Evolutionary conservation across 108 stramenopile species (phyloP).

Genomic region (Aureococcus anophagefferens): DNA sequence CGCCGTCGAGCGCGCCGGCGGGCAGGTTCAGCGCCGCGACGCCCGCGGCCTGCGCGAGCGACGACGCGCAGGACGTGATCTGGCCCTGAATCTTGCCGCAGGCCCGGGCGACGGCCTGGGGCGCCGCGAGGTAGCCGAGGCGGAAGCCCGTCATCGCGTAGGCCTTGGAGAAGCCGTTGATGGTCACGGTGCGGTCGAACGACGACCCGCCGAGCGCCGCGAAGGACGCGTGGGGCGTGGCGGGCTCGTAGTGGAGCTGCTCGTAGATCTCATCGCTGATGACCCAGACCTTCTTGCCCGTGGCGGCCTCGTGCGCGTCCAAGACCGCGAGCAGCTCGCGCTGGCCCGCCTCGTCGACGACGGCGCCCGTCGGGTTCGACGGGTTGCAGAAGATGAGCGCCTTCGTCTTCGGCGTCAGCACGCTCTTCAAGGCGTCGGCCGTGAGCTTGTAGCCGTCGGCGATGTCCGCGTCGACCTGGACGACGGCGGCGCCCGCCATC

Average conservation of each 20-base stretch:
- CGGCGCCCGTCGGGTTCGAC: slow-evolving; percentile 87
- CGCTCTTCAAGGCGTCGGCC: slow-evolving; percentile 49
- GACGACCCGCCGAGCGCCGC: slow-evolving; percentile 61
- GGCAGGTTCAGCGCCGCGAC: slow-evolving; percentile 71
- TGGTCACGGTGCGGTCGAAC: slow-evolving; percentile 71
- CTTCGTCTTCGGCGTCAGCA: slow-evolving; percentile 59
- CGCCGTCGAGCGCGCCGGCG: slow-evolving; percentile 56
- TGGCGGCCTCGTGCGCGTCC: slow-evolving; percentile 8
- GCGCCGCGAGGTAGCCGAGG: slow-evolving; percentile 78
- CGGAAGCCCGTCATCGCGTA: slow-evolving; percentile 95
- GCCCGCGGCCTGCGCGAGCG: slow-evolving; percentile 83
- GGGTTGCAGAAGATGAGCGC: slow-evolving; percentile 91
- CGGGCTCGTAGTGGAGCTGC: slow-evolving; percentile 67
- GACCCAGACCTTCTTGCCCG: slow-evolving; percentile 46
- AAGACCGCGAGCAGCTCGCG: slow-evolving; percentile 58
- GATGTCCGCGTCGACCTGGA: slow-evolving; percentile 69
- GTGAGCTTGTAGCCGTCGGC: slow-evolving; percentile 72
- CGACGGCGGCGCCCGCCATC: slow-evolving; percentile 67
- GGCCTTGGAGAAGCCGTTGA: slow-evolving; percentile 90
- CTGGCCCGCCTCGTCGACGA: slow-evolving; percentile 52
- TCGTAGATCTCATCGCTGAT: slow-evolving; percentile 96
- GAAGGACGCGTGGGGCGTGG: slow-evolving; percentile 64
- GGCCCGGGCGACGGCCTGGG: slow-evolving; percentile 55
- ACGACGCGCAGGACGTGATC: slow-evolving; percentile 81
- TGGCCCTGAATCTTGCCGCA: slow-evolving; percentile 73